Evolutionary conservation across 228 moss, liverwort and hornwort genomes (phyloP).

Genomic region (Sphagnum magellanicum): DNA sequence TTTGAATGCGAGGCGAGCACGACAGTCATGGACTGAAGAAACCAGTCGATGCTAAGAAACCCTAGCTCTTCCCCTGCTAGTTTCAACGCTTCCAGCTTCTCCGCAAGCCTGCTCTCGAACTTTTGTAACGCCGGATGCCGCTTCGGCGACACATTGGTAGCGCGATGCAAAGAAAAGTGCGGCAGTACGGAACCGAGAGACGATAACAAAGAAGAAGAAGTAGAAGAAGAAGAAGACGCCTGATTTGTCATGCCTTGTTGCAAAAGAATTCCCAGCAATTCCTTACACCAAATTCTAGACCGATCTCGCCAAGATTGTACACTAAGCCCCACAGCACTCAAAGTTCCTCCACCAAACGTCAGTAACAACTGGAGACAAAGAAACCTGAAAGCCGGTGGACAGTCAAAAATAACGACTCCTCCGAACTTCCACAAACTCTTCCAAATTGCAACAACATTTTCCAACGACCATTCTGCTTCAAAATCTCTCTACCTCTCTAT

Average conservation of each 20-base stretch:
- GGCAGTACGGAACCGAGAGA: conserved; percentile 17
- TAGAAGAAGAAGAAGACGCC: conserved; percentile 18
- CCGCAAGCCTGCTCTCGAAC: conserved; percentile 26
- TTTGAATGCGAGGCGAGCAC: conserved; percentile 28
- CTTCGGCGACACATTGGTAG: conserved; percentile 6
- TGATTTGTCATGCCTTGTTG: conserved; percentile 12
- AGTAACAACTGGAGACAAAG: no score
- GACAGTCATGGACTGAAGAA: conserved; percentile 20
- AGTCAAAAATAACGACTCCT: no score
- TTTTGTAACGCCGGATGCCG: conserved; percentile 25
- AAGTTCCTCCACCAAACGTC: no score
- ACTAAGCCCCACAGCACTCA: no score
- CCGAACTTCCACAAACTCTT: no score
- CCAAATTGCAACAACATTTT: no score
- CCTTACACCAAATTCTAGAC: no score
- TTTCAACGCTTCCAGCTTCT: conserved; percentile 27
- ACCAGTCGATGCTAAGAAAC: conserved; percentile 31
- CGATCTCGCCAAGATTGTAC: no score
- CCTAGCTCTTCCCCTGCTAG: conserved; percentile 25
- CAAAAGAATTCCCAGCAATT: no score
- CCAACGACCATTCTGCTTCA: no score
- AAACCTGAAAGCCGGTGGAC: no score
- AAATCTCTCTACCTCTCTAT: no score
- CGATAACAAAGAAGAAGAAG: conserved; percentile 17
- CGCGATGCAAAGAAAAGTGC: conserved; percentile 20